Conservation (phyloP, 1,284 basidiomycete genomes). For the Leccinum fallax region DNA sequence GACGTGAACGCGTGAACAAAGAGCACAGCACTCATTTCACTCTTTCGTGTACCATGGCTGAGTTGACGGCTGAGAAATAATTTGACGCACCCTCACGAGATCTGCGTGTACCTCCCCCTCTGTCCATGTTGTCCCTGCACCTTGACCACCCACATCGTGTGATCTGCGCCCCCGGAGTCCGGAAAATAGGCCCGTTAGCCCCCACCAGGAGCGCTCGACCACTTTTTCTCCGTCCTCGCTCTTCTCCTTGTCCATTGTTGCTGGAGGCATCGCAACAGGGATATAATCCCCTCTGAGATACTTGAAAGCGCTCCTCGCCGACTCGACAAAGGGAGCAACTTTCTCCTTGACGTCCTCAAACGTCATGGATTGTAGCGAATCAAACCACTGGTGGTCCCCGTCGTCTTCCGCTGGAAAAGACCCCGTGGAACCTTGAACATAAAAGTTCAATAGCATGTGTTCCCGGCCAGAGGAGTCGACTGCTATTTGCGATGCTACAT, state of each 20-base stretch:
- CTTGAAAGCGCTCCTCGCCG: slow-evolving; percentile 57
- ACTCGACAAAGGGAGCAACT: slow-evolving; percentile 40
- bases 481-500: slow-evolving; percentile 73
- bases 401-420: slow-evolving; percentile 35
- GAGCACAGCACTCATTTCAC: slow-evolving; percentile 4
- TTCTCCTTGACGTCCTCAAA: slow-evolving; percentile 54
- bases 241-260: slow-evolving; percentile 20
- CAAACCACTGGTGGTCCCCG: slow-evolving; percentile 29
- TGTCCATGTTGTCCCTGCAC: slow-evolving; percentile 50
- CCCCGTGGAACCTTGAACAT: slow-evolving; percentile 57
- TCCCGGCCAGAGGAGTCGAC: slow-evolving; percentile 71
- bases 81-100: slow-evolving; percentile 61
- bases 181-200: slow-evolving; percentile 68
- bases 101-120: slow-evolving; percentile 82
- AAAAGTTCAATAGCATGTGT: slow-evolving; percentile 82
- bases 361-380: slow-evolving; percentile 50
- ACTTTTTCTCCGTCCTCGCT: slow-evolving; percentile 38
- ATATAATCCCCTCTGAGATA: slow-evolving; percentile 67
- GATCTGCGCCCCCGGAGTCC: slow-evolving; percentile 53
- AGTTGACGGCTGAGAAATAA: slow-evolving; percentile 2
- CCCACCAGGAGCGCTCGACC: slow-evolving; percentile 48
- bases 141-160: slow-evolving; percentile 33
- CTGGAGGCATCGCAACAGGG: slow-evolving; percentile 37
- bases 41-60: neutral
- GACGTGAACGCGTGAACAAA: slow-evolving; percentile 5